Evolutionary conservation across 139 green algal species (phyloP).

Genomic region (Tetradesmus obliquus): DNA sequence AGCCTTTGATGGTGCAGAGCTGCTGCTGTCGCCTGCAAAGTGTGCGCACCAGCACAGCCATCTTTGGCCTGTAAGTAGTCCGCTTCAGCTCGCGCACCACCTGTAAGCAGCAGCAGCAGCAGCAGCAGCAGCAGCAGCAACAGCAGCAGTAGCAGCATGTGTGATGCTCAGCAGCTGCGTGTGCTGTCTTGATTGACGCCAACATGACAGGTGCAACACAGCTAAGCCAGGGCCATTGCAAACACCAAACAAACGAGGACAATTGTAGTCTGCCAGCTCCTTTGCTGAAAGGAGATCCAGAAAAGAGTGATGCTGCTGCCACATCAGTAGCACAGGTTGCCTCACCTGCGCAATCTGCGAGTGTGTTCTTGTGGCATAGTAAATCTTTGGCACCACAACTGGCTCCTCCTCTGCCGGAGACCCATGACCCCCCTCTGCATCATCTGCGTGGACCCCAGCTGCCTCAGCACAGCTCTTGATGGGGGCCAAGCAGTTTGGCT

Average conservation of each 20-base stretch:
- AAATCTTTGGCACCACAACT: slow-evolving; percentile 68
- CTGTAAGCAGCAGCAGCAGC: slow-evolving; percentile 51
- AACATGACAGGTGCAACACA: too few relatives aligned
- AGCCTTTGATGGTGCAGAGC: not conserved
- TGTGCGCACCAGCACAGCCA: slow-evolving; percentile 85
- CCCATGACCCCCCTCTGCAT: not conserved
- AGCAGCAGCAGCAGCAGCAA: not conserved
- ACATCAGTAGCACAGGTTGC: too few relatives aligned
- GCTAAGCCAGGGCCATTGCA: too few relatives aligned
- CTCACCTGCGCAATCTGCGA: slow-evolving; percentile 94
- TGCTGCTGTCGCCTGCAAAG: not conserved
- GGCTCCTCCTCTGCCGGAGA: slow-evolving; percentile 18
- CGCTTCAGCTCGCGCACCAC: slow-evolving; percentile 93
- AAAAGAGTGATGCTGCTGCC: too few relatives aligned
- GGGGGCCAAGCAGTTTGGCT: not conserved
- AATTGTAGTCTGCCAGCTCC: too few relatives aligned
- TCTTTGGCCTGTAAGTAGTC: slow-evolving; percentile 80
- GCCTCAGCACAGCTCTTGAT: not conserved
- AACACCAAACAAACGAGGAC: too few relatives aligned
- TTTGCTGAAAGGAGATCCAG: too few relatives aligned
- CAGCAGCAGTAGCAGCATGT: too few relatives aligned
- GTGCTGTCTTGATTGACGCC: too few relatives aligned
- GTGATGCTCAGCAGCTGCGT: too few relatives aligned
- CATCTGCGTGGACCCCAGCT: not conserved
- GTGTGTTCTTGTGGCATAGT: slow-evolving; percentile 92